phyloP scores from a whole-genome alignment of 2,329 filamentous ascomycete species.

The Alternaria solani region DNA sequence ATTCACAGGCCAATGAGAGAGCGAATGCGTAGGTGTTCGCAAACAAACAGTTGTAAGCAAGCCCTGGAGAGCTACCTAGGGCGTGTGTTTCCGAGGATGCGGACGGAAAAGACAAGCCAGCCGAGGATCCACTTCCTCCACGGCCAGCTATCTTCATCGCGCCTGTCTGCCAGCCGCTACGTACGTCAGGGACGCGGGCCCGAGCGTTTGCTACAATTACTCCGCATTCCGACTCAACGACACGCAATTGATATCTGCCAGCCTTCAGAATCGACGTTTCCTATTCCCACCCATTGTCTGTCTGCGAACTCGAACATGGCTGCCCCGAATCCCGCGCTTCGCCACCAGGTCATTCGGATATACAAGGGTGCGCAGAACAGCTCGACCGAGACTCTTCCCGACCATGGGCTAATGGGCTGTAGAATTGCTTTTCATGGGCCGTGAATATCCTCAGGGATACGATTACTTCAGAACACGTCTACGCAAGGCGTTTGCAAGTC shows the following conservation, averaged over 20 bases:
- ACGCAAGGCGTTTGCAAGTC: slow-evolving; percentile 84
- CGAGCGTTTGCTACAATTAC: slow-evolving; percentile 7
- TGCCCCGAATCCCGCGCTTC: slow-evolving; percentile 65
- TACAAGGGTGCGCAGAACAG: slow-evolving; percentile 75
- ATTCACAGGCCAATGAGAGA: neutral
- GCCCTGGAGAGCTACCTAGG: neutral
- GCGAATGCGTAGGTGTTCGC: neutral
- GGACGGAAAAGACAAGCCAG: slow-evolving; percentile 2
- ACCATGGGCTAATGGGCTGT: slow-evolving; percentile 11
- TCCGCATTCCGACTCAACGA: neutral
- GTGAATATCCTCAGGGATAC: slow-evolving; percentile 86
- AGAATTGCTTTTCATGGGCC: slow-evolving; percentile 87
- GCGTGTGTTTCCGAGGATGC: neutral
- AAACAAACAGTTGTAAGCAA: slow-evolving; percentile 2
- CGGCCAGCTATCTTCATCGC: neutral
- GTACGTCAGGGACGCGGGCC: slow-evolving; percentile 10
- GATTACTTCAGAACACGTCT: slow-evolving; percentile 81
- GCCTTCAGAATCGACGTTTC: neutral
- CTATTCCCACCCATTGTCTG: neutral
- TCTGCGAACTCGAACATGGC: slow-evolving; percentile 26
- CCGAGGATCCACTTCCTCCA: slow-evolving; percentile 8
- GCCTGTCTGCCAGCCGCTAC: neutral
- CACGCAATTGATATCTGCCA: neutral
- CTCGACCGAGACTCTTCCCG: neutral
- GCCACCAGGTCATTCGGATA: slow-evolving; percentile 80